Percentiles rank a stretch among this genome's conserved stretches.
Conservation (phyloP, 2,329 filamentous ascomycete genomes). For the Pestalotiopsis sp. region DNA sequence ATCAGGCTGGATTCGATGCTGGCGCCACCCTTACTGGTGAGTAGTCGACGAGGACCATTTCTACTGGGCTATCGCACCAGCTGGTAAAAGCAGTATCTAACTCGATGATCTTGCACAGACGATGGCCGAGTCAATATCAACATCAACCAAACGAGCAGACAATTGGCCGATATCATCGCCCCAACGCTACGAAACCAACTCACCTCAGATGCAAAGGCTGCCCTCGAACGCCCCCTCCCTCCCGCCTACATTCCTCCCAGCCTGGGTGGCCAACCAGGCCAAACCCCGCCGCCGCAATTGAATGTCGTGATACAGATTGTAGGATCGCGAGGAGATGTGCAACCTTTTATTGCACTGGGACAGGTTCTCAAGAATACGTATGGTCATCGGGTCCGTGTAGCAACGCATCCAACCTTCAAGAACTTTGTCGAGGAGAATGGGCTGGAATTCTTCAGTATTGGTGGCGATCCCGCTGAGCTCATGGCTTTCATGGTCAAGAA, state of each 20-base stretch:
- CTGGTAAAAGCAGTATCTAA: conserved; percentile 11
- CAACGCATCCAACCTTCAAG: conserved; percentile 57
- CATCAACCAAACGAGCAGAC: conserved; percentile 71
- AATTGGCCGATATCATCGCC: conserved; percentile 68
- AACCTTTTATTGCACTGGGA: conserved; percentile 62
- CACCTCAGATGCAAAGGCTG: conserved; percentile 44
- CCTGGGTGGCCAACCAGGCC: conserved; percentile 64
- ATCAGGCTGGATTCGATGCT: conserved; percentile 65
- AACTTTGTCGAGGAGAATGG: conserved; percentile 55
- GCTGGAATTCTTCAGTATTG: conserved; percentile 60
- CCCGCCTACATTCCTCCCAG: conserved; percentile 75
- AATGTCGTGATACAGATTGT: conserved; percentile 61
- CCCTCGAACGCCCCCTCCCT: conserved; percentile 50
- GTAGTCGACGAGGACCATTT: conserved; percentile 7
- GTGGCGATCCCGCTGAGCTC: conserved; percentile 55
- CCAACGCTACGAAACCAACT: conserved; percentile 64
- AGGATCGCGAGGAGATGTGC: conserved; percentile 55
- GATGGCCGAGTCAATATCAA: conserved; percentile 81
- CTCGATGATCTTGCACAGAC: conserved; percentile 40
- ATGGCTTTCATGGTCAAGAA: conserved; percentile 75
- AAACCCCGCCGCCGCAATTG: conserved; percentile 36
- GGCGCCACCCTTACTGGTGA: conserved; percentile 61
- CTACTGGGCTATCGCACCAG: neutral
- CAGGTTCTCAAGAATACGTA: conserved; percentile 48
- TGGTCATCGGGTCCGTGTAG: conserved; percentile 58